phyloP scores from a whole-genome alignment of 768 basidiomycete genomes.

The Boletus bicolor region DNA sequence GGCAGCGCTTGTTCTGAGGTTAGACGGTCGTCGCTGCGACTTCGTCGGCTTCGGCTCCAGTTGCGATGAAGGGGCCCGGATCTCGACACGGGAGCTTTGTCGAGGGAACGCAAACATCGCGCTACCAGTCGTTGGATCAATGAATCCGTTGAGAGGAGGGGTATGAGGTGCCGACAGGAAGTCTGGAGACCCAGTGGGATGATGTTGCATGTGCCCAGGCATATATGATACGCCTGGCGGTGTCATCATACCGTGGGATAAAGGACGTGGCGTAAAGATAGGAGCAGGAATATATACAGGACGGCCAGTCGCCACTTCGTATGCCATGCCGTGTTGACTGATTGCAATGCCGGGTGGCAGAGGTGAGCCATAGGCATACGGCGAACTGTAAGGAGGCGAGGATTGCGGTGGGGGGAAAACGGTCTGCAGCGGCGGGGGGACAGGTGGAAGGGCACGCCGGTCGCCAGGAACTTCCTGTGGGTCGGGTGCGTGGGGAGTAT shows the following conservation, averaged over 20 bases:
- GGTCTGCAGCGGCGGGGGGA: slow-evolving; percentile 43
- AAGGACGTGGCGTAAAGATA: slow-evolving; percentile 66
- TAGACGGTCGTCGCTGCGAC: slow-evolving; percentile 33
- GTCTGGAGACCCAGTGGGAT: slow-evolving; percentile 59
- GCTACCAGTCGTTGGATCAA: slow-evolving; percentile 62
- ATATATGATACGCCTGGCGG: slow-evolving; percentile 51
- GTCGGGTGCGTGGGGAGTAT: slow-evolving; percentile 23
- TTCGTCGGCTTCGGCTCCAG: slow-evolving; percentile 24
- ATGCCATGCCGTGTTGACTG: slow-evolving; percentile 75
- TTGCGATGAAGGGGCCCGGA: slow-evolving; percentile 54
- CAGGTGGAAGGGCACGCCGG: slow-evolving; percentile 35
- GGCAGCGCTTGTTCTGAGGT: slow-evolving; percentile 50
- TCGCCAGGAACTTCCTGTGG: slow-evolving; percentile 18
- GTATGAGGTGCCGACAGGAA: slow-evolving; percentile 58
- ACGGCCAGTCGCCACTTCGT: slow-evolving; percentile 78
- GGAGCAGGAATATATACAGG: slow-evolving; percentile 68
- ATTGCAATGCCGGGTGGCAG: slow-evolving; percentile 72
- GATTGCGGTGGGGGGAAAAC: slow-evolving; percentile 39
- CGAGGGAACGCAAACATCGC: slow-evolving; percentile 76
- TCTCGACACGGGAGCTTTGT: slow-evolving; percentile 68
- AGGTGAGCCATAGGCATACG: slow-evolving; percentile 56
- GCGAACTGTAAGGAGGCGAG: slow-evolving; percentile 65
- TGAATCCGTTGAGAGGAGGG: slow-evolving; percentile 59
- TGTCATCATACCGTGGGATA: slow-evolving; percentile 53
- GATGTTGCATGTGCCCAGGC: slow-evolving; percentile 61